Conservation (phyloP, 2,329 filamentous ascomycete genomes). For the Microsporum ferrugineum region DNA sequence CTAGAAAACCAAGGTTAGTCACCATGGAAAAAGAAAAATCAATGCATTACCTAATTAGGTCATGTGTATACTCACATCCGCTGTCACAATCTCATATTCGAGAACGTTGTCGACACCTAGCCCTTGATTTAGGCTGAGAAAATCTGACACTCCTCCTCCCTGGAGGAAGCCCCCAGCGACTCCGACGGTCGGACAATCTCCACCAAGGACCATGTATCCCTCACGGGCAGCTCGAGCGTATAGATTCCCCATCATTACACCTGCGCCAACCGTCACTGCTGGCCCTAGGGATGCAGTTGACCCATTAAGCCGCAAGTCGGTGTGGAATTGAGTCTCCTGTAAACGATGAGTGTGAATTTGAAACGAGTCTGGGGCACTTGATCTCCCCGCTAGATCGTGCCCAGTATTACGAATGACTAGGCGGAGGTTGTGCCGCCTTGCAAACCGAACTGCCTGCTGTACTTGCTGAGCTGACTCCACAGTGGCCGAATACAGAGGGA, state of each 20-base stretch:
- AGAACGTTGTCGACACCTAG: slow-evolving; percentile 50
- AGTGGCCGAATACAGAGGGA: slow-evolving; percentile 6
- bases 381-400: slow-evolving; percentile 44
- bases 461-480: slow-evolving; percentile 9
- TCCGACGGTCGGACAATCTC: slow-evolving; percentile 44
- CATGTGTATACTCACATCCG: slow-evolving; percentile 28
- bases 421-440: slow-evolving; percentile 24
- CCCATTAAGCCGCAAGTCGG: slow-evolving; percentile 22
- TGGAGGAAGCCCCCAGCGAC: slow-evolving; percentile 36
- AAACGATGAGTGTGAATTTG: slow-evolving; percentile 25
- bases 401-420: slow-evolving; percentile 45
- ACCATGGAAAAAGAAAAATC: not conserved
- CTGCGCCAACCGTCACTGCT: slow-evolving; percentile 45
- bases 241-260: slow-evolving; percentile 43
- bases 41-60: slow-evolving; percentile 33
- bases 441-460: slow-evolving; percentile 21
- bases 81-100: slow-evolving; percentile 45
- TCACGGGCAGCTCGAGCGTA: slow-evolving; percentile 40
- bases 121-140: slow-evolving; percentile 42
- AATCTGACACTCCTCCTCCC: slow-evolving; percentile 45
- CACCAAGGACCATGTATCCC: slow-evolving; percentile 42
- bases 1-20: not conserved
- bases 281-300: slow-evolving; percentile 32
- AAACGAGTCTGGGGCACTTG: slow-evolving; percentile 46
- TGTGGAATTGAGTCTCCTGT: slow-evolving; percentile 13